These are phyloP conservation scores for Choiromyces venosus DNA, from an alignment of 495 filamentous ascomycete genomes.

Conservation along the genomic window DNA sequence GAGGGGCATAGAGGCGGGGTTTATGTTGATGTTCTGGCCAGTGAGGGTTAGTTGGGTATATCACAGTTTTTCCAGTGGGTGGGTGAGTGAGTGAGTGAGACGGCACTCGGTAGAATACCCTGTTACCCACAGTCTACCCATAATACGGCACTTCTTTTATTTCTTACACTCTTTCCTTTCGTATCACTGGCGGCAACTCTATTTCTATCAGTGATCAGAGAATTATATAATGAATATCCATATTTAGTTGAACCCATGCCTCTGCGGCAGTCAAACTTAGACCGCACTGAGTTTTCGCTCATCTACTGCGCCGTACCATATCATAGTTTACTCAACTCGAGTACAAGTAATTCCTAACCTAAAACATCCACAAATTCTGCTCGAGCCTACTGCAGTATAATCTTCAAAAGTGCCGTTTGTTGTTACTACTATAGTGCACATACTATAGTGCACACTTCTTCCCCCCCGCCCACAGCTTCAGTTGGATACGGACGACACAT, in stretches of 20 bases:
- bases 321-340: neutral
- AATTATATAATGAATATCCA: neutral
- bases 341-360: neutral
- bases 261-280: neutral
- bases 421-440: too few relatives aligned
- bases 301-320: neutral
- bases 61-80: too few relatives aligned
- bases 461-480: neutral
- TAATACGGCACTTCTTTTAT: neutral
- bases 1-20: slow-evolving; percentile 17
- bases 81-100: neutral
- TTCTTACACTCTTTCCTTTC: neutral
- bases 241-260: neutral
- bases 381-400: neutral
- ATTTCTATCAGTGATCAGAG: neutral
- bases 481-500: neutral
- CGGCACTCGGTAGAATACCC: neutral
- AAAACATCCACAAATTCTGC: neutral
- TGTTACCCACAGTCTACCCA: neutral
- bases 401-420: neutral
- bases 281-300: neutral
- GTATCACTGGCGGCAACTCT: neutral
- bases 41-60: neutral
- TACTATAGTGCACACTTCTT: neutral
- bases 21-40: neutral